phyloP scores from a whole-genome alignment of 169 alveolate species.

The Plasmodium coatneyi region DNA sequence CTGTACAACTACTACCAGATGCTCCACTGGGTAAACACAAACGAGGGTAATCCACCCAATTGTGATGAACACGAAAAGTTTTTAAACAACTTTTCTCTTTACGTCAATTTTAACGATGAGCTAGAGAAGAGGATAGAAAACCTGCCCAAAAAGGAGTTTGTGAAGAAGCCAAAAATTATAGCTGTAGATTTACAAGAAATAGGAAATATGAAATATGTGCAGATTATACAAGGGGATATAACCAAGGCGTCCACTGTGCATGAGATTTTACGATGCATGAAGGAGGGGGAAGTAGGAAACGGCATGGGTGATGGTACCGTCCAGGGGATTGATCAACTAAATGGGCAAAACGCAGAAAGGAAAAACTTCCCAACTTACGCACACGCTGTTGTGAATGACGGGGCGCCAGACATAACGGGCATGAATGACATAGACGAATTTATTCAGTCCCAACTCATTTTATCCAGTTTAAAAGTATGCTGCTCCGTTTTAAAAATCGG shows the following conservation, averaged over 20 bases:
- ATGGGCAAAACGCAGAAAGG: neutral
- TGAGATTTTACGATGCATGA: conserved; percentile 82
- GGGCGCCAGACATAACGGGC: conserved; percentile 99
- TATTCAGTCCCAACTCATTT: conserved; percentile 94
- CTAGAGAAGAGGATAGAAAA: conserved; percentile 30
- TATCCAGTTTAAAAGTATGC: conserved; percentile 94
- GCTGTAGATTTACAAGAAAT: conserved; percentile 98
- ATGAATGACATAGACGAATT: conserved; percentile 93
- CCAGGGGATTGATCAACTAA: neutral
- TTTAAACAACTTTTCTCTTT: conserved; percentile 66
- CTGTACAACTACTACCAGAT: conserved; percentile 76
- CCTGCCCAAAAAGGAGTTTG: conserved; percentile 56
- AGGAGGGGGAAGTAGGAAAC: conserved; percentile 87
- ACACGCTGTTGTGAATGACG: conserved; percentile 97
- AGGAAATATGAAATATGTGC: conserved; percentile 96
- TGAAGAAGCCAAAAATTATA: conserved; percentile 89
- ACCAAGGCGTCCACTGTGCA: conserved; percentile 94
- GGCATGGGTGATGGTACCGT: neutral
- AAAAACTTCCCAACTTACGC: conserved; percentile 83
- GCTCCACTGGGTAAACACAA: conserved; percentile 70
- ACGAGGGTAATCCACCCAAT: conserved; percentile 24
- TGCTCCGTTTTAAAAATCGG: conserved; percentile 91
- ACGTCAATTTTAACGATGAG: conserved; percentile 60
- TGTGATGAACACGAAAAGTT: conserved; percentile 63
- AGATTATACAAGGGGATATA: conserved; percentile 96